Evolutionary conservation across 2,329 filamentous ascomycete genomes (phyloP).

Genomic region (Septoria petroselini): DNA sequence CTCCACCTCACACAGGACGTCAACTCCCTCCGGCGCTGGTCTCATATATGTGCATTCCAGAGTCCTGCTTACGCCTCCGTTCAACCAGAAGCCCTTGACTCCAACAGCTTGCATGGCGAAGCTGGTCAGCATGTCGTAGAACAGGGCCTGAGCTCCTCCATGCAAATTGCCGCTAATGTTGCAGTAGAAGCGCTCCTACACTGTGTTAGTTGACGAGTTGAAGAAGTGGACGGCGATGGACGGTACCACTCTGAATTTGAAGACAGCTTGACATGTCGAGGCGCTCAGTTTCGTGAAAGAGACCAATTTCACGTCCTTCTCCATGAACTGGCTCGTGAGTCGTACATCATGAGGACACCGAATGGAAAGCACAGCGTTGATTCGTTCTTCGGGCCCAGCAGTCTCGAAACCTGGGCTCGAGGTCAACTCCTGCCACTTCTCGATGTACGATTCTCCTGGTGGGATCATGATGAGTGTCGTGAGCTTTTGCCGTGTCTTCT

Average conservation of each 20-base stretch:
- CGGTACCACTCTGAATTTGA: conserved; percentile 42
- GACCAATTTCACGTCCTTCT: conserved; percentile 29
- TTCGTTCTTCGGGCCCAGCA: conserved; percentile 27
- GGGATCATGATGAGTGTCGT: conserved; percentile 18
- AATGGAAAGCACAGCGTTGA: conserved; percentile 24
- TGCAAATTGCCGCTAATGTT: conserved; percentile 52
- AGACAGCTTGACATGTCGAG: conserved; percentile 40
- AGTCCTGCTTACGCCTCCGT: conserved; percentile 43
- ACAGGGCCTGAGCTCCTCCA: conserved; percentile 53
- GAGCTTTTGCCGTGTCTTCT: neutral
- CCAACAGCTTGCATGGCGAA: conserved; percentile 35
- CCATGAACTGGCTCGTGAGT: conserved; percentile 24
- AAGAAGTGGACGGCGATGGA: no score
- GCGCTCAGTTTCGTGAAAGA: conserved; percentile 39
- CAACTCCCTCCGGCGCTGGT: conserved; percentile 42
- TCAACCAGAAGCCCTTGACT: conserved; percentile 42
- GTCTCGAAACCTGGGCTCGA: conserved; percentile 20
- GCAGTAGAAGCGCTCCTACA: conserved; percentile 41
- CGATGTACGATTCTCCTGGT: conserved; percentile 9
- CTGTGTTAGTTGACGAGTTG: no score
- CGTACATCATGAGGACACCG: conserved; percentile 21
- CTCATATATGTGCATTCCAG: conserved; percentile 49
- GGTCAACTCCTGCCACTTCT: conserved; percentile 11
- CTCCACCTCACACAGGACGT: conserved; percentile 44
- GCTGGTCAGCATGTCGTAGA: conserved; percentile 53